Base-by-base conservation (phyloP, 768 basidiomycete species). In the Strobilomyces confusus region DNA sequence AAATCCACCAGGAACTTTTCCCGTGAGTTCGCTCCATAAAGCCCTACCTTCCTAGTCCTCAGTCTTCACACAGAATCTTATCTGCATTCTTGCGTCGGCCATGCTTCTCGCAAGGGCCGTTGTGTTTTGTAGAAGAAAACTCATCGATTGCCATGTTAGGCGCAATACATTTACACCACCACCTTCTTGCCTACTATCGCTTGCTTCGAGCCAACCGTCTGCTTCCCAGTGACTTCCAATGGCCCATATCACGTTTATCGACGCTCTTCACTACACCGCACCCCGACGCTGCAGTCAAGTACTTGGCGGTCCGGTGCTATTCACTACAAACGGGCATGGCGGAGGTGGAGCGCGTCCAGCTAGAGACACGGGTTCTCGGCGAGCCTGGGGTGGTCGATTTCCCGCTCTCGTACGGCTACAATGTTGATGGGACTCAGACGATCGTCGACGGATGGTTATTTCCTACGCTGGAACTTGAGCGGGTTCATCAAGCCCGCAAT, bases 131-230 rank as follows among this genome's bases (percentile, higher is more conserved):
- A 19, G 60, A 73, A 44, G 47, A 55, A 42, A 52, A 61, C 9
- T 52, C 71, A 4, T 63, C 72, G 4, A 44, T 69, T 17, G 46
- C 66, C n/a, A 54, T 61, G 2, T 54, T 75, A 44, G 75, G 84
- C 34, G 49, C 67, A 6, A 62, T 63, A 19, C 76, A 77, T n/a
- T 70, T 94, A 13, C 89, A 94, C 22, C 75, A 75, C 46, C 68
- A 88, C 0, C 78, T 97, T 30, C 75, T 95, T 41, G 81, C 89
- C 1, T 91, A 94, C 63, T 89, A 89, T 64, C 85, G 94, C 36
- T 77, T 95, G 45, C 75, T 94, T 17, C 77, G 79, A 63, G 83
- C 83, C 22, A 92, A 90, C 66, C 82, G 83, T 15, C 73, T 82
- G 56, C 76, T 94, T 19, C 85, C 91, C 3, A 55, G 63, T 15